Conservation (phyloP, 352 stramenopile genomes). For the Pythium sp. region DNA sequence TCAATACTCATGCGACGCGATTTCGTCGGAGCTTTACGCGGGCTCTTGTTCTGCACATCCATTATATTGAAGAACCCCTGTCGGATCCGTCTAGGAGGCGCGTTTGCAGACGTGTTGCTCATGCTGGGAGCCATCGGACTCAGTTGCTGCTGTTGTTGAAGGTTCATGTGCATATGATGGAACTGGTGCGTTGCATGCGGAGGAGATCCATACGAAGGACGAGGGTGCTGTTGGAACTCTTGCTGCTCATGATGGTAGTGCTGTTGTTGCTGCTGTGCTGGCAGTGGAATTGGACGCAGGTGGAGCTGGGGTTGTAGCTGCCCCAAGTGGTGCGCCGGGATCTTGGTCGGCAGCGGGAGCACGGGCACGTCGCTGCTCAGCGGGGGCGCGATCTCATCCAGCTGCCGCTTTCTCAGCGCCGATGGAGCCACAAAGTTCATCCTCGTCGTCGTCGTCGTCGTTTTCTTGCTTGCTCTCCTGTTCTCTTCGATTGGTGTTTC, state of each 20-base stretch:
- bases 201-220: constrained; percentile 6
- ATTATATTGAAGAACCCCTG: constrained; percentile 4
- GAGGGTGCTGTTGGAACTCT: neutral
- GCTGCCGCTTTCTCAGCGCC: constrained; percentile 11
- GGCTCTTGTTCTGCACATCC: constrained; percentile 19
- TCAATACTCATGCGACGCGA: constrained; percentile 11
- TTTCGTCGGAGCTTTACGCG: constrained; percentile 9
- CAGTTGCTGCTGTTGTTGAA: constrained; percentile 1
- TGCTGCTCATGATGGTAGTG: neutral
- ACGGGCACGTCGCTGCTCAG: constrained; percentile 9
- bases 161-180: constrained; percentile 3
- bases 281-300: neutral
- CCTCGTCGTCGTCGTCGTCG: neutral
- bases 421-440: constrained; percentile 14
- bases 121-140: neutral
- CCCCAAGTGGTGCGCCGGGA: constrained; percentile 1
- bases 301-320: constrained; percentile 4
- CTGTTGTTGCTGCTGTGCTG: neutral
- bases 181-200: neutral
- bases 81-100: neutral
- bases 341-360: neutral
- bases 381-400: constrained; percentile 14
- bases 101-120: constrained; percentile 7
- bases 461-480: neutral
- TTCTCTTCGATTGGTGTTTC: neutral